These are phyloP conservation scores for Elsinoe fawcettii DNA, from an alignment of 2,329 filamentous ascomycete species.

Conservation along the genomic window DNA sequence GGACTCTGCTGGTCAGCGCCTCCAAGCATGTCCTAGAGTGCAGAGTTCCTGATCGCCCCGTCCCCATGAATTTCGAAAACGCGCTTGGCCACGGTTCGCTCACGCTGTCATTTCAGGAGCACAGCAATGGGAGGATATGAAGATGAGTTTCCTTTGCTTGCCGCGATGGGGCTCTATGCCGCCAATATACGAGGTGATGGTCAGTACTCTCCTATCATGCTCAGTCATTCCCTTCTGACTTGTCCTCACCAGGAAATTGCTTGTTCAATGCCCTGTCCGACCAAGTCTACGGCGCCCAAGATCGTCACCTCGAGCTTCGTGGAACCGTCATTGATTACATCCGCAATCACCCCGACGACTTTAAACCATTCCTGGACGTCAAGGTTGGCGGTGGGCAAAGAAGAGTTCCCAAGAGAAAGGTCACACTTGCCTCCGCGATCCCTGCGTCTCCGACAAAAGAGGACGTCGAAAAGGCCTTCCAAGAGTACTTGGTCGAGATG, in stretches of 20 bases:
- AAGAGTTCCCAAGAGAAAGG: constrained; percentile 52
- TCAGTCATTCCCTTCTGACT: constrained; percentile 19
- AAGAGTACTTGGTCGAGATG: constrained; percentile 52
- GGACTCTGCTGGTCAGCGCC: background rate
- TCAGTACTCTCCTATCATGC: constrained; percentile 35
- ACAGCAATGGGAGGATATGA: constrained; percentile 23
- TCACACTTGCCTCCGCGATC: constrained; percentile 41
- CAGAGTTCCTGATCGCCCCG: constrained; percentile 13
- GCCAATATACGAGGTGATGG: constrained; percentile 55
- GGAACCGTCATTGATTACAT: constrained; percentile 54
- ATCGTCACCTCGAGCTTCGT: constrained; percentile 52
- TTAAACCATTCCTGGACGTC: constrained; percentile 56
- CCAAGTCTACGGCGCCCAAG: constrained; percentile 56
- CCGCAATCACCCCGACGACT: constrained; percentile 52
- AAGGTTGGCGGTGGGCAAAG: constrained; percentile 47
- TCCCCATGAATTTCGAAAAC: constrained; percentile 18
- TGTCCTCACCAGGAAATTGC: constrained; percentile 51
- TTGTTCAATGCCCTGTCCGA: constrained; percentile 62
- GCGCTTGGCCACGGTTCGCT: constrained; percentile 18
- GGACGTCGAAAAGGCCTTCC: constrained; percentile 46
- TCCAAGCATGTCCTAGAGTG: constrained; percentile 19
- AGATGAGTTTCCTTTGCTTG: constrained; percentile 50
- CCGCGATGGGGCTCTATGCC: constrained; percentile 51
- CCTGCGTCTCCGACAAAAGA: constrained; percentile 43
- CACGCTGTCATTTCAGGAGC: constrained; percentile 17